phyloP scores from a whole-genome alignment of 495 filamentous ascomycete species.

The Penicillium fimorum region DNA sequence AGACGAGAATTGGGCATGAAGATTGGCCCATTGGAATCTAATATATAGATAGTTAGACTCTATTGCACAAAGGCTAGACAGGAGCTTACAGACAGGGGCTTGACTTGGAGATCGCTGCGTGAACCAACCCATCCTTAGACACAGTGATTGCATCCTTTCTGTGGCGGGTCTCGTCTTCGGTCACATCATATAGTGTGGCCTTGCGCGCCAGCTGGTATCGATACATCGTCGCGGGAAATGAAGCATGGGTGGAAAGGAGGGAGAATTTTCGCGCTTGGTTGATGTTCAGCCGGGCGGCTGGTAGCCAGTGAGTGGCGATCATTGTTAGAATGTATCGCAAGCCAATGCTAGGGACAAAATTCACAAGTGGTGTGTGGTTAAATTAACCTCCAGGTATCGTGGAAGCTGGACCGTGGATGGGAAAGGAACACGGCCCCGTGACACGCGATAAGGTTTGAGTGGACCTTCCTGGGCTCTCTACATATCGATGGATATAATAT shows the following conservation, averaged over 20 bases:
- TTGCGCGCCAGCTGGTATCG: slow-evolving; percentile 7
- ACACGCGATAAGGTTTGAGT: neutral
- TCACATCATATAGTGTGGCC: slow-evolving; percentile 8
- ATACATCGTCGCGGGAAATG: slow-evolving; percentile 11
- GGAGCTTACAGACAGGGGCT: slow-evolving; percentile 7
- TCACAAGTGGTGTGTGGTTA: neutral
- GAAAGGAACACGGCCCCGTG: neutral
- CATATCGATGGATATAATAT: neutral
- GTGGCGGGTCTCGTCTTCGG: slow-evolving; percentile 8
- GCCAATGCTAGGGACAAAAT: neutral
- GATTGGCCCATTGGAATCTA: slow-evolving; percentile 11
- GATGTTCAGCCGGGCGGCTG: slow-evolving; percentile 8
- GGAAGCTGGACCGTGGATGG: neutral
- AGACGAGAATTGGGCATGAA: slow-evolving; percentile 13
- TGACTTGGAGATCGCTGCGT: slow-evolving; percentile 5
- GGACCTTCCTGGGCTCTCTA: neutral
- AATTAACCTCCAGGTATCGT: neutral
- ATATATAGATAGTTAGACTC: neutral
- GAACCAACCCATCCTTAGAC: slow-evolving; percentile 7
- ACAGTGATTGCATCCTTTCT: slow-evolving; percentile 9
- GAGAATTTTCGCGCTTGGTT: slow-evolving; percentile 6
- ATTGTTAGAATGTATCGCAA: neutral
- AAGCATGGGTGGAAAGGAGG: slow-evolving; percentile 3
- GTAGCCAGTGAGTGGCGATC: slow-evolving; percentile 2
- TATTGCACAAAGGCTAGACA: neutral